These are phyloP conservation scores for Pseudodiploospora longispora DNA, from an alignment of 2,329 filamentous ascomycete species.

Conservation along the genomic window DNA sequence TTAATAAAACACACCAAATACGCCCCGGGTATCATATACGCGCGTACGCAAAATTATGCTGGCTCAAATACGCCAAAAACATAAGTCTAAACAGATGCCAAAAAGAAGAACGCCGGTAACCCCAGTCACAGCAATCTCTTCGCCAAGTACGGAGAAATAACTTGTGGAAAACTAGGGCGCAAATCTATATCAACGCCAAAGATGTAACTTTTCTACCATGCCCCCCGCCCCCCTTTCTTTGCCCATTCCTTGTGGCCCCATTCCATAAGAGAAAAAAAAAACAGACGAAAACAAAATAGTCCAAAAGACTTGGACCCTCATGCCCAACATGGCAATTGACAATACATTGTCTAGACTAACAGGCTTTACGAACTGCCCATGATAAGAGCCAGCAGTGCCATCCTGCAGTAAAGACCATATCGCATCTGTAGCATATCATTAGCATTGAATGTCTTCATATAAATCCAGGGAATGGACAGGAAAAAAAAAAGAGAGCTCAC, in stretches of 20 bases:
- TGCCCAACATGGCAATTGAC: neutral
- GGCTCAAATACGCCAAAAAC: slow-evolving; percentile 16
- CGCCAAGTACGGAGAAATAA: slow-evolving; percentile 3
- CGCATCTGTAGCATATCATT: slow-evolving; percentile 63
- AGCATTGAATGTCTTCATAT: slow-evolving; percentile 23
- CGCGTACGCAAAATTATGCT: slow-evolving; percentile 10
- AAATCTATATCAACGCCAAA: slow-evolving; percentile 1
- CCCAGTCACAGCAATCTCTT: slow-evolving; percentile 2
- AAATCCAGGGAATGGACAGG: neutral
- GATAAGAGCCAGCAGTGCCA: slow-evolving; percentile 92
- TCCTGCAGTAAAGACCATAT: slow-evolving; percentile 95
- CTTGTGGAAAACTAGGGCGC: slow-evolving; percentile 5
- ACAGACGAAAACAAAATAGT: slow-evolving; percentile 3
- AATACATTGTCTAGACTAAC: slow-evolving; percentile 1
- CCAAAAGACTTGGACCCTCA: neutral
- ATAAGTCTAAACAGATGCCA: slow-evolving; percentile 7
- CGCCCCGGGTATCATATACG: slow-evolving; percentile 10
- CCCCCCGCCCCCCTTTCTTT: slow-evolving; percentile 1
- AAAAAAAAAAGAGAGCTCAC: slow-evolving; percentile 46
- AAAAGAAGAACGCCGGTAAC: slow-evolving; percentile 3
- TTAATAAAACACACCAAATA: slow-evolving; percentile 10
- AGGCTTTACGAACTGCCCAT: slow-evolving; percentile 43
- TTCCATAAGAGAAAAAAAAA: neutral
- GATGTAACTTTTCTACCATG: neutral
- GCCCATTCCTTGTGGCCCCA: slow-evolving; percentile 2